Conservation (phyloP, 148 eudicot genomes). For the Cornus florida region DNA sequence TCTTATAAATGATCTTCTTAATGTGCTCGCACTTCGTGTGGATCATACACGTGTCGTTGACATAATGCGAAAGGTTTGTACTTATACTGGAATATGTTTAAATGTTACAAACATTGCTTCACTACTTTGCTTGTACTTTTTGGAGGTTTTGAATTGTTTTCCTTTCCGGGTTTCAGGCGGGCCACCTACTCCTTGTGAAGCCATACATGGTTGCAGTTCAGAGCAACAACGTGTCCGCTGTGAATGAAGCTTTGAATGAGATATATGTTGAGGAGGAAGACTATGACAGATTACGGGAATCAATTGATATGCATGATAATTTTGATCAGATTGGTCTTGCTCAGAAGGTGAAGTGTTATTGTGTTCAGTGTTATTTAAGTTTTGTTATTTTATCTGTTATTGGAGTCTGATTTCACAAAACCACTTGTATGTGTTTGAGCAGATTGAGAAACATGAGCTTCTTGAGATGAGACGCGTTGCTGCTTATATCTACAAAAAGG, state of each 20-base stretch:
- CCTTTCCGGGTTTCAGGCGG: constrained; percentile 53
- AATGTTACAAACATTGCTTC: background rate
- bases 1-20: constrained; percentile 84
- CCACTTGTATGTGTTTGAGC: constrained; percentile 19
- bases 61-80: constrained; percentile 85
- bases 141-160: background rate
- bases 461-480: constrained; percentile 99
- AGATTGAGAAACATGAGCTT: constrained; percentile 84
- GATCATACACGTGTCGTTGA: constrained; percentile 97
- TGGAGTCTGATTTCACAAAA: constrained; percentile 2
- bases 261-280: constrained; percentile 98
- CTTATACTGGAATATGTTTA: background rate
- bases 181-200: constrained; percentile 90
- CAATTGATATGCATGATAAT: constrained; percentile 89
- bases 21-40: constrained; percentile 93
- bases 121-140: background rate
- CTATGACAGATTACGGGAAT: constrained; percentile 92
- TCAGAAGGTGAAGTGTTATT: constrained; percentile 59
- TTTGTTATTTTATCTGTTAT: background rate
- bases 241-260: constrained; percentile 94
- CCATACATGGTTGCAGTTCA: constrained; percentile 99
- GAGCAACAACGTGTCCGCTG: constrained; percentile 92
- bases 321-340: constrained; percentile 98
- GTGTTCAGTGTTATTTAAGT: background rate
- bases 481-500: constrained; percentile 73